phyloP scores from a whole-genome alignment of 164 flowering plant species.

The Sextonia rubra region DNA sequence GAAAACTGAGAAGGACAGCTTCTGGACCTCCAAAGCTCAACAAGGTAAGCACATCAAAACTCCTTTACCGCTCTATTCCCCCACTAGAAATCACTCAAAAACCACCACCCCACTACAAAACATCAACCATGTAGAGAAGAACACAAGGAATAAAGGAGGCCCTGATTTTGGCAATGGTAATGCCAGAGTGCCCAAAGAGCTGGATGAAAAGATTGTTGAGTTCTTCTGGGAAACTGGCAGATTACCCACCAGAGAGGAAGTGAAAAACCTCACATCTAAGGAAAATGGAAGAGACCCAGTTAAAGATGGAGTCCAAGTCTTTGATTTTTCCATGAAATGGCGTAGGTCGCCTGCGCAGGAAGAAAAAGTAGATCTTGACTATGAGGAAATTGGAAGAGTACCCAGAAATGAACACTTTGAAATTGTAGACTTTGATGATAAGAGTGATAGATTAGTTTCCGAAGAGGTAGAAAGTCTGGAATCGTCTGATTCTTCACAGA shows the following conservation, averaged over 20 bases:
- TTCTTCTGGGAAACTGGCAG: neutral
- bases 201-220: neutral
- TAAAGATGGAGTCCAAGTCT: neutral
- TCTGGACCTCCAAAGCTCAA: constrained; percentile 3
- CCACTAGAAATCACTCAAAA: constrained; percentile 7
- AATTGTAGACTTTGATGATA: constrained; percentile 11
- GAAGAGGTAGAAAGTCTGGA: neutral
- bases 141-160: neutral
- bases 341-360: neutral
- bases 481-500: neutral
- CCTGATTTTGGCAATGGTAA: neutral
- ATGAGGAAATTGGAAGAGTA: neutral
- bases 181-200: constrained; percentile 3
- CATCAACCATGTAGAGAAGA: neutral
- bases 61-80: constrained; percentile 10
- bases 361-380: neutral
- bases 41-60: constrained; percentile 14
- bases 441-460: neutral
- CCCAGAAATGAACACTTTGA: constrained; percentile 17
- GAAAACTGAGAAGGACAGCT: neutral
- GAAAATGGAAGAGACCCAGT: constrained; percentile 7
- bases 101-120: neutral
- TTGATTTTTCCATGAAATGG: neutral
- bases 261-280: neutral
- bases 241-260: constrained; percentile 7